Base-by-base conservation (phyloP, 768 basidiomycete genomes). In the Tubosaeta brunneosetosa region DNA sequence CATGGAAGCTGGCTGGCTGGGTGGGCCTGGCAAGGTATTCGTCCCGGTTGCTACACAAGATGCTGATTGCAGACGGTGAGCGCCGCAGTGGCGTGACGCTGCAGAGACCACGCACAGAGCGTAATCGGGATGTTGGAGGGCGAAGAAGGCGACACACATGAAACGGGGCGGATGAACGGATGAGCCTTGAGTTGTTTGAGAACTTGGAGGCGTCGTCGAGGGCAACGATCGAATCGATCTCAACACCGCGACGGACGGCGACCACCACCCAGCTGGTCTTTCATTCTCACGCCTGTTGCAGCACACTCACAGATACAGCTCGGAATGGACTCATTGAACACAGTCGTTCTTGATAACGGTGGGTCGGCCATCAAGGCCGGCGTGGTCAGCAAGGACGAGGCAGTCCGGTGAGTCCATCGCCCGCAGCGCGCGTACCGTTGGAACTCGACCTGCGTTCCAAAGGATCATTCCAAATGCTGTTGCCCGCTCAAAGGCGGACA, bases 311-410 rank as follows among this genome's bases (percentile, higher is more conserved):
- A 19, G 37, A 36, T 36, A 40, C 38, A 6, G 19, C 38, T 22
- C 14, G 36, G 17, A 41, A 41, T 41, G 40, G 42, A 43, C 3
- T 12, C 22, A 41, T 13, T 14, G 44, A 63, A 72, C 12, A 74
- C 84, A 26, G 71, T 94, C 50, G 75, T 94, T 13, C 75, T 95
- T 42, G 94, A 97, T 68, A 97, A 95, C 65, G 94, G 94, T 37
- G 94, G 83, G 10, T 83, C 79, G 33, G 81, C 81, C 4, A 84
- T 95, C 68, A 97, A 97, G 65, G 80, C 80, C 27, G 88, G 91
- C 1, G 53, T 83, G 25, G 74, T 73, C 40, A 68, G 64, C 44
- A 64, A 61, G 42, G 60, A 61, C 49, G 69, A 64, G 49, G 57
- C 59, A 46, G 57, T 58, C 48, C 64, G 59, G 67, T 67, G 37